A percentile compares a stretch with the other conserved stretches of the same genome.
phyloP scores from a whole-genome alignment of 2,329 filamentous ascomycete genomes.

The Plectosphaerella sp. region DNA sequence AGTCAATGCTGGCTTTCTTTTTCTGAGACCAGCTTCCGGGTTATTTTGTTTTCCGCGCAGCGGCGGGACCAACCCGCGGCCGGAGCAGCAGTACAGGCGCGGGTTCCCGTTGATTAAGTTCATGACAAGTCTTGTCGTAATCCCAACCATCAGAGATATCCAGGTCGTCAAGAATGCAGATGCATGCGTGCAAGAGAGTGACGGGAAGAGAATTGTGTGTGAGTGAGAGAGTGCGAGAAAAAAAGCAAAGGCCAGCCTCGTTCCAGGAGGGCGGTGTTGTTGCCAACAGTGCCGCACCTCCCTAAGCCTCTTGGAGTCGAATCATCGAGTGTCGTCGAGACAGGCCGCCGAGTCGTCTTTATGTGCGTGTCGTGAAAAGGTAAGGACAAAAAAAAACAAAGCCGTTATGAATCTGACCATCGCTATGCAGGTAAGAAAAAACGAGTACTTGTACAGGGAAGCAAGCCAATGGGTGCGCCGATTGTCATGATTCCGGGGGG shows the following conservation, averaged over 20 bases:
- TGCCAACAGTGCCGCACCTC: background rate
- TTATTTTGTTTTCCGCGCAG: too few relatives aligned
- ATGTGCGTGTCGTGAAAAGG: conserved; percentile 7
- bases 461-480: background rate
- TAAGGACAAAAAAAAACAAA: conserved; percentile 3
- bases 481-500: background rate
- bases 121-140: background rate
- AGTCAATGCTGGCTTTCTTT: too few relatives aligned
- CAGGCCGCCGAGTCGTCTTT: conserved; percentile 5
- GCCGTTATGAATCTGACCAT: conserved; percentile 7
- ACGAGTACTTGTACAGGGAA: conserved; percentile 14
- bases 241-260: background rate
- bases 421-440: conserved; percentile 16
- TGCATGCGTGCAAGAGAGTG: background rate
- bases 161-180: background rate
- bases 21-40: too few relatives aligned
- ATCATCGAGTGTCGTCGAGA: background rate
- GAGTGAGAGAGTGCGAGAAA: too few relatives aligned
- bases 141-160: background rate
- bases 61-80: too few relatives aligned
- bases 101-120: background rate
- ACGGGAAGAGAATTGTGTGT: too few relatives aligned
- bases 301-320: background rate
- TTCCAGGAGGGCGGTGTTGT: background rate
- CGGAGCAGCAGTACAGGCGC: background rate